Base-by-base conservation (phyloP, 2,329 filamentous ascomycete species). In the Exserohilum rostratum region DNA sequence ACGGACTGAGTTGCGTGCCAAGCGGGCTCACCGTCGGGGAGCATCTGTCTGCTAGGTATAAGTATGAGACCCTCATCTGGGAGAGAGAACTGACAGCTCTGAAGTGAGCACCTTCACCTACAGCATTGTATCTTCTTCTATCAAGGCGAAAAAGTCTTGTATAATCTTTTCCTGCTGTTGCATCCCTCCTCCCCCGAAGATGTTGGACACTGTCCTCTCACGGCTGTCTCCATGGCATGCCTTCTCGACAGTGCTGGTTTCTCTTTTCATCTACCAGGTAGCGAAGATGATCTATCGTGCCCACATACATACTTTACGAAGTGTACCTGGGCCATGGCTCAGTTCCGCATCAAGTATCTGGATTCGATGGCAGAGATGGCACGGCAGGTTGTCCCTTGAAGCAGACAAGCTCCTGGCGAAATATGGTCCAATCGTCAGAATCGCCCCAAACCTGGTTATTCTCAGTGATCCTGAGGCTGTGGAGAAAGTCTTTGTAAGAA, bases 351-450 rank as follows among this genome's bases (percentile, higher is more conserved):
- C 57, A 20, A 56, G 58, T 15, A 27, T 53, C 6, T 65, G 58
- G 62, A 63, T 65, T 7, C 55, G 62, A 3, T 65, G 56, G 62
- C 62, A 63, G 33, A 59, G 58, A 52, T 65, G 60, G 62, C 53
- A 65, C 39, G 60, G 62, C 30, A 30, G 48, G 30, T 45, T 63
- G 13, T 65, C 60, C 6, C 61, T 65, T 13, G 55, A 61, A 40
- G 62, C 60, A 4, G 62, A 65, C 43, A 58, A 56, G 38, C 60
- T 63, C 7, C 59, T 65, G 51, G 42, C 60, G 6, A 53, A 53
- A 38, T 59, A 65, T 17, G 60, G 62, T 6, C 52, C 62, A 3
- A 60, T 65, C 3, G 62, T 65, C 27, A 50, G 62, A n/a, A 63
- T 65, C 31, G 55, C 53, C 12, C 62, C 60, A 3, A 58, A 61